These are phyloP conservation scores for Macadamia integrifolia DNA, from an alignment of 164 flowering plant genomes.

Conservation along the genomic window DNA sequence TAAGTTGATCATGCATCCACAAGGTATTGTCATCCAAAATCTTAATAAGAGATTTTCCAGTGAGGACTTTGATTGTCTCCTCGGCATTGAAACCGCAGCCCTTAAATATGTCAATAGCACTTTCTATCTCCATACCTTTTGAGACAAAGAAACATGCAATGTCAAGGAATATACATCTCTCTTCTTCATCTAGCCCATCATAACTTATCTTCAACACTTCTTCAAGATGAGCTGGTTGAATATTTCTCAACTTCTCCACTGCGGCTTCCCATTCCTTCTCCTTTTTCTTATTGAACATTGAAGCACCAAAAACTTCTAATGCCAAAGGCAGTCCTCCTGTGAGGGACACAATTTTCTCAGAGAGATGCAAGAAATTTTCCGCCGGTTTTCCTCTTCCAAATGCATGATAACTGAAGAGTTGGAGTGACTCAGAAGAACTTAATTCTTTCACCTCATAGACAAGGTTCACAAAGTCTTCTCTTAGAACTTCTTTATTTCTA, in stretches of 20 bases:
- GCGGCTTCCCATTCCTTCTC: conserved; percentile 33
- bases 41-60: conserved; percentile 31
- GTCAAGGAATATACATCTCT: conserved; percentile 31
- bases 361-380: conserved; percentile 10
- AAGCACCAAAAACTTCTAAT: conserved; percentile 40
- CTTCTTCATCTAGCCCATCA: conserved; percentile 31
- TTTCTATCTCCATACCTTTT: conserved; percentile 22
- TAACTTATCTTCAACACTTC: conserved; percentile 36
- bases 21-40: conserved; percentile 15
- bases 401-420: conserved; percentile 32
- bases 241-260: conserved; percentile 26
- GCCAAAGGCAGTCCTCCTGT: conserved; percentile 44
- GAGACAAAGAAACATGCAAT: conserved; percentile 37
- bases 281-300: conserved; percentile 24
- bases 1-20: conserved; percentile 46
- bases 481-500: conserved; percentile 22
- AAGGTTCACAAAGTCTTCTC: conserved; percentile 5
- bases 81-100: conserved; percentile 13
- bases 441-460: conserved; percentile 26
- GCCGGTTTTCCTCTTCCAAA: conserved; percentile 23
- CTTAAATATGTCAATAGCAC: conserved; percentile 21
- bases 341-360: conserved; percentile 24
- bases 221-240: conserved; percentile 25
- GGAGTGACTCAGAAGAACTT: conserved; percentile 16
- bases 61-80: conserved; percentile 25